phyloP scores from a whole-genome alignment of 306 rosid genomes.

The Cucurbita maxima region DNA sequence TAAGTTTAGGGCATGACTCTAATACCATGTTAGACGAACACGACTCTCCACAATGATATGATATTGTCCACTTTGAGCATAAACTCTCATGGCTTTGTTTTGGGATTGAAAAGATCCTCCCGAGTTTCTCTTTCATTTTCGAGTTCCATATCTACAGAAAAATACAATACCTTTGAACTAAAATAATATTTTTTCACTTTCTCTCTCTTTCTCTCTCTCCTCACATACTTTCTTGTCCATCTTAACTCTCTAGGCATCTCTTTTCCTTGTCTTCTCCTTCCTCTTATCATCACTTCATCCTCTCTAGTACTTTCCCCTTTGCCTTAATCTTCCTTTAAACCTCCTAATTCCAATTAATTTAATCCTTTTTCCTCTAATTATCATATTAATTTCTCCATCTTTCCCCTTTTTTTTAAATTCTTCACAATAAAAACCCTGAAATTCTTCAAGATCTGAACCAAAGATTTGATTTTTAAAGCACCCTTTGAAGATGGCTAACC shows the following conservation, averaged over 20 bases:
- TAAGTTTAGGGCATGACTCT: too few species aligned
- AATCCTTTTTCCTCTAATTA: background rate
- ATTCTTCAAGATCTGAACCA: background rate
- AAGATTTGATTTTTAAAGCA: background rate
- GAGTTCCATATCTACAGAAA: too few species aligned
- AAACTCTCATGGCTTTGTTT: too few species aligned
- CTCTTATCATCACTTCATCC: background rate
- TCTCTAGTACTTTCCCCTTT: background rate
- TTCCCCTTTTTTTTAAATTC: background rate
- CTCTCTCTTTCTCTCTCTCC: background rate
- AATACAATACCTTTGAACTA: too few species aligned
- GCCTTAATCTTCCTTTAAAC: background rate
- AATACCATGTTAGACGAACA: too few species aligned
- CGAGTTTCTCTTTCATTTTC: too few species aligned
- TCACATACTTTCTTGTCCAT: conserved; percentile 8
- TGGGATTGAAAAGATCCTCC: too few species aligned
- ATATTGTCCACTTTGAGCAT: too few species aligned
- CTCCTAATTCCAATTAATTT: background rate
- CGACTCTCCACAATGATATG: too few species aligned
- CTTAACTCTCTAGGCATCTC: conserved; percentile 3
- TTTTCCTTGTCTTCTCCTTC: background rate
- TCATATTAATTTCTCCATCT: background rate
- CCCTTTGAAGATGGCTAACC: conserved; percentile 41
- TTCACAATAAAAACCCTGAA: background rate
- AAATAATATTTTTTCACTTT: too few species aligned